phyloP scores from a whole-genome alignment of 2,329 filamentous ascomycete species.

The Fusarium xylarioides region DNA sequence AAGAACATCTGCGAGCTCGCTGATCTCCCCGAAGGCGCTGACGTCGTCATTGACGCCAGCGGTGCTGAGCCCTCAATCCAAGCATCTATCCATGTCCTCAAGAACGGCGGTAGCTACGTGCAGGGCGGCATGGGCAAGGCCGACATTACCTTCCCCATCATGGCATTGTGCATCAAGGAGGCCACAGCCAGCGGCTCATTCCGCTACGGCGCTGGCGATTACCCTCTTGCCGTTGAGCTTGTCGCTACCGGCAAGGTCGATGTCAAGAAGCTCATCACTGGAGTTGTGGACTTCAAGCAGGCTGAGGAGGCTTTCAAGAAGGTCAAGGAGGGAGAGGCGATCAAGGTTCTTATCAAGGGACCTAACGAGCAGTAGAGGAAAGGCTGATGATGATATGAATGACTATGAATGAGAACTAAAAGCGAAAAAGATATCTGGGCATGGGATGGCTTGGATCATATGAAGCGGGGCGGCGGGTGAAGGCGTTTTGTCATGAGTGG shows the following conservation, averaged over 20 bases:
- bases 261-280: conserved; percentile 83
- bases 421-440: not conserved
- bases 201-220: conserved; percentile 89
- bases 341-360: conserved; percentile 74
- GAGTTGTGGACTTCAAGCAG: conserved; percentile 79
- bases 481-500: conserved; percentile 25
- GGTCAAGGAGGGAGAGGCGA: conserved; percentile 83
- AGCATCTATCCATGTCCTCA: conserved; percentile 74
- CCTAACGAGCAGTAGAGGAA: conserved; percentile 64
- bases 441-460: not conserved
- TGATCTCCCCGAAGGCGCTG: conserved; percentile 72
- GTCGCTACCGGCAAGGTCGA: conserved; percentile 77
- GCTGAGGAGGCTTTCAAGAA: conserved; percentile 89
- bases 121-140: conserved; percentile 91
- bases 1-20: conserved; percentile 69
- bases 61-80: conserved; percentile 84
- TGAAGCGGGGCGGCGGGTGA: conserved; percentile 4
- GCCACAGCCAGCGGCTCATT: conserved; percentile 88
- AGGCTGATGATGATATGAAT: conserved; percentile 13
- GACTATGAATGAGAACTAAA: not conserved
- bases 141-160: conserved; percentile 91
- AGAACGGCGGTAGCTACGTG: conserved; percentile 78
- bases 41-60: conserved; percentile 82
- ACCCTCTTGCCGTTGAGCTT: conserved; percentile 82
- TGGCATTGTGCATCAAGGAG: conserved; percentile 90